A percentile compares a stretch with the other conserved stretches of the same genome.
phyloP scores from a whole-genome alignment of 2,329 filamentous ascomycete species.

The Coniochaeta ligniaria region DNA sequence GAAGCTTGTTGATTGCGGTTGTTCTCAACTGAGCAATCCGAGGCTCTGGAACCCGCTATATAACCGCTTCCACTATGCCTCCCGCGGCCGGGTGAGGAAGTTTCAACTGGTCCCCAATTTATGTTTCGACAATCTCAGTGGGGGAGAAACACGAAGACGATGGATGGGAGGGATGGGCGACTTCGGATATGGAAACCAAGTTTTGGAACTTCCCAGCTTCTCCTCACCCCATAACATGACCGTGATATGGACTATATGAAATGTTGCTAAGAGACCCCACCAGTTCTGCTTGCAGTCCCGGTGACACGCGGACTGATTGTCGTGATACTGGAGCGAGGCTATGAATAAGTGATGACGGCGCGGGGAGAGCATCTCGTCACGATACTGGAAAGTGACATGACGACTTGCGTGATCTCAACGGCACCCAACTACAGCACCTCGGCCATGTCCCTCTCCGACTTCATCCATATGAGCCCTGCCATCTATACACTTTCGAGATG shows the following conservation, averaged over 20 bases:
- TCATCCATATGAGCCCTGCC: constrained; percentile 8
- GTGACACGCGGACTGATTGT: neutral
- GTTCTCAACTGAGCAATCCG: constrained; percentile 10
- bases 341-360: neutral
- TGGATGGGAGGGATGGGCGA: neutral
- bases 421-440: neutral
- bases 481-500: neutral
- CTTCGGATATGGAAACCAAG: neutral
- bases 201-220: neutral
- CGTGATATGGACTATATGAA: constrained; percentile 7
- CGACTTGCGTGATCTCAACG: neutral
- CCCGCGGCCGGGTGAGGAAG: neutral
- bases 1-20: constrained; percentile 6
- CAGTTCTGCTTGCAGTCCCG: constrained; percentile 8
- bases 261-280: constrained; percentile 11
- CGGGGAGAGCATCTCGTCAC: neutral
- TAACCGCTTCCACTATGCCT: neutral
- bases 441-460: constrained; percentile 2
- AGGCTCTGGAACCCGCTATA: constrained; percentile 4
- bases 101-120: neutral
- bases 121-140: neutral
- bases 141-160: neutral
- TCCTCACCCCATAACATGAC: constrained; percentile 6
- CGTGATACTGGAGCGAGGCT: neutral
- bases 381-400: neutral